phyloP scores from a whole-genome alignment of 495 filamentous ascomycete genomes.

The Aspergillus cristatus region DNA sequence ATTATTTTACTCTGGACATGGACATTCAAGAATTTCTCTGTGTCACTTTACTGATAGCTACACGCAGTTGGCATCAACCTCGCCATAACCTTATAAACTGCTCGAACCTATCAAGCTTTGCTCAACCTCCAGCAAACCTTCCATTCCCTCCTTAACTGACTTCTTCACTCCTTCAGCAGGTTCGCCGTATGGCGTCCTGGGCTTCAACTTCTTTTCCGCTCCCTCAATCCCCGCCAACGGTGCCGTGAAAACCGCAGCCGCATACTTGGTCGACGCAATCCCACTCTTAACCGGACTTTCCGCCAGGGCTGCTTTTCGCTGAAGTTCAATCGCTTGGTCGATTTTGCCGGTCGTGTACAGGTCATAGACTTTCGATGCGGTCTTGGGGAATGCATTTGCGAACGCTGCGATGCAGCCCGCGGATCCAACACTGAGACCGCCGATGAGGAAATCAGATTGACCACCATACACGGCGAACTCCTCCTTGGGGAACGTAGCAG shows the following conservation, averaged over 20 bases:
- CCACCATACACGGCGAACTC: slow-evolving; percentile 60
- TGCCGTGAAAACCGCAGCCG: slow-evolving; percentile 45
- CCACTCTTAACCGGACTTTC: slow-evolving; percentile 52
- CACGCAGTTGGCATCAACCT: no score
- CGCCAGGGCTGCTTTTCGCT: slow-evolving; percentile 40
- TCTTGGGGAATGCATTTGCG: slow-evolving; percentile 55
- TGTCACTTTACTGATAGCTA: no score
- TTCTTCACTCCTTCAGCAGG: slow-evolving; percentile 38
- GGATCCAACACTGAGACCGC: slow-evolving; percentile 45
- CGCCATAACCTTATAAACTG: no score
- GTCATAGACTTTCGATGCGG: slow-evolving; percentile 43
- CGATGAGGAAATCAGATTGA: slow-evolving; percentile 61
- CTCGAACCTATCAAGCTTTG: slow-evolving; percentile 2
- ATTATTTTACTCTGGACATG: no score
- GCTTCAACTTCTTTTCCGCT: slow-evolving; percentile 44
- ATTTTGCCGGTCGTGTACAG: slow-evolving; percentile 40
- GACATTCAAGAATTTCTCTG: no score
- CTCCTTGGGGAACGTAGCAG: slow-evolving; percentile 43
- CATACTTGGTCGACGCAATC: slow-evolving; percentile 59
- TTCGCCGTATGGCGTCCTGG: slow-evolving; percentile 49
- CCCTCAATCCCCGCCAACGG: slow-evolving; percentile 46
- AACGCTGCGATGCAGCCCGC: slow-evolving; percentile 60
- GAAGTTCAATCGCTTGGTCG: slow-evolving; percentile 46
- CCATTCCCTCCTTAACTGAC: slow-evolving; percentile 39
- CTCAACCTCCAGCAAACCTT: slow-evolving; percentile 4